Evolutionary conservation across 805 yeast genomes (phyloP).

Genomic region (Clavispora carvajalis): DNA sequence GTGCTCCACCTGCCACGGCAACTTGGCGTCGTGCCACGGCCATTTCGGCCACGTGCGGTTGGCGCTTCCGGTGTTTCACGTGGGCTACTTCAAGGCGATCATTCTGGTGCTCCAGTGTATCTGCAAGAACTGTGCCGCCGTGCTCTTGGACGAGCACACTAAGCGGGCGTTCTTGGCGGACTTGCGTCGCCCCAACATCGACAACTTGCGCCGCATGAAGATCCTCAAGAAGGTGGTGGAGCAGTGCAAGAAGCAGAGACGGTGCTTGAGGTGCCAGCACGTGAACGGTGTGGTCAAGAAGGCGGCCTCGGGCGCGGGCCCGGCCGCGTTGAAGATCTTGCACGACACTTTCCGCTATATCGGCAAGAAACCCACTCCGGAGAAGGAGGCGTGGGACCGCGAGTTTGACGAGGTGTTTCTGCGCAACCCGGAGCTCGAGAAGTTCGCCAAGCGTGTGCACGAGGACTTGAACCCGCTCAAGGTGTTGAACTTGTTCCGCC

Average conservation of each 20-base stretch:
- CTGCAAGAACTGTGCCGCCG: slow-evolving; percentile 82
- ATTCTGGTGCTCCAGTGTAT: slow-evolving; percentile 84
- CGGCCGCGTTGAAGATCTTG: slow-evolving; percentile 90
- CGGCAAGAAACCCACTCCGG: slow-evolving; percentile 84
- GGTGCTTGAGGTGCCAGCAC: slow-evolving; percentile 83
- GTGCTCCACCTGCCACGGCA: slow-evolving; percentile 90
- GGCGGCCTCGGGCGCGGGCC: slow-evolving; percentile 86
- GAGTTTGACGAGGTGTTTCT: slow-evolving; percentile 73
- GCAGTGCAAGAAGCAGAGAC: slow-evolving; percentile 92
- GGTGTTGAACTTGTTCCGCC: slow-evolving; percentile 81
- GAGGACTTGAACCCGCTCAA: slow-evolving; percentile 94
- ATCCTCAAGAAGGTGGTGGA: slow-evolving; percentile 76
- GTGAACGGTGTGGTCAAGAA: slow-evolving; percentile 96
- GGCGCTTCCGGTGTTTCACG: slow-evolving; percentile 95
- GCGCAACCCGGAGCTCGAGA: slow-evolving; percentile 82
- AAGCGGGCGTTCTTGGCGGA: slow-evolving; percentile 71
- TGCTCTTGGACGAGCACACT: slow-evolving; percentile 67
- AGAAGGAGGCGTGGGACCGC: slow-evolving; percentile 79
- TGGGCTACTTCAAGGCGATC: slow-evolving; percentile 91
- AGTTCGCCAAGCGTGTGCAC: slow-evolving; percentile 77
- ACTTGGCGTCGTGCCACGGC: slow-evolving; percentile 92
- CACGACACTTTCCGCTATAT: slow-evolving; percentile 96
- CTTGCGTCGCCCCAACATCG: slow-evolving; percentile 80
- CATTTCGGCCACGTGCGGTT: slow-evolving; percentile 94
- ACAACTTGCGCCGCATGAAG: slow-evolving; percentile 88